Evolutionary conservation across 352 stramenopile species (phyloP).

Genomic region (Globisporangium canariense): DNA sequence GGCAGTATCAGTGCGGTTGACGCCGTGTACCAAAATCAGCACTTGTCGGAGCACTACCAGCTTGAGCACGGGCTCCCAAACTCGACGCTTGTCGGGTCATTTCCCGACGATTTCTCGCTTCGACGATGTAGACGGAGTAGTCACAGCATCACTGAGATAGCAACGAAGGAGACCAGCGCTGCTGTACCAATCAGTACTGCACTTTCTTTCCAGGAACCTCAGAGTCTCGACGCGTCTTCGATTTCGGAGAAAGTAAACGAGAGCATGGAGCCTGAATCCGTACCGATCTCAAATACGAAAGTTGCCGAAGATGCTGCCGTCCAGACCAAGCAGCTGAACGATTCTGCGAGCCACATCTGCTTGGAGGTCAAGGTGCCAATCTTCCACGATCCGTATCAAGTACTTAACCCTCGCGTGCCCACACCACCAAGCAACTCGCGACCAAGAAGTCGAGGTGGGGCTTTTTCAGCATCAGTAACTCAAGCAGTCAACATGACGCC

Average conservation of each 20-base stretch:
- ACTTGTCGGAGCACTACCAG: conserved; percentile 45
- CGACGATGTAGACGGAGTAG: conserved; percentile 2
- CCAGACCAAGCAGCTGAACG: neutral
- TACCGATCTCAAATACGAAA: neutral
- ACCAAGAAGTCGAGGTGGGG: neutral
- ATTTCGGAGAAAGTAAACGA: conserved; percentile 5
- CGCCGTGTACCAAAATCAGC: conserved; percentile 22
- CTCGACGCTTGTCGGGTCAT: conserved; percentile 36
- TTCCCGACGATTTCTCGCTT: conserved; percentile 25
- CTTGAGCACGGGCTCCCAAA: conserved; percentile 19
- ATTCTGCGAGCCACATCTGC: conserved; percentile 9
- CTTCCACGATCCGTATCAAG: neutral
- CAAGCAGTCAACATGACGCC: neutral
- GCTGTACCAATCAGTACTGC: neutral
- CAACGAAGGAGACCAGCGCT: neutral
- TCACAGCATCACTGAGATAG: neutral
- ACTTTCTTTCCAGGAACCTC: neutral
- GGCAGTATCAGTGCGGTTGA: conserved; percentile 15
- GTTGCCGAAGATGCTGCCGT: neutral
- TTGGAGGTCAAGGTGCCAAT: conserved; percentile 12
- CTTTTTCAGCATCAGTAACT: neutral
- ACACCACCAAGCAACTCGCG: neutral
- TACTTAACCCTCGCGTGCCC: conserved; percentile 2
- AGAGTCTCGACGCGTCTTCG: neutral
- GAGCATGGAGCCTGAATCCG: conserved; percentile 1